phyloP scores from a whole-genome alignment of 345 rosid genomes.

The Acer negundo region DNA sequence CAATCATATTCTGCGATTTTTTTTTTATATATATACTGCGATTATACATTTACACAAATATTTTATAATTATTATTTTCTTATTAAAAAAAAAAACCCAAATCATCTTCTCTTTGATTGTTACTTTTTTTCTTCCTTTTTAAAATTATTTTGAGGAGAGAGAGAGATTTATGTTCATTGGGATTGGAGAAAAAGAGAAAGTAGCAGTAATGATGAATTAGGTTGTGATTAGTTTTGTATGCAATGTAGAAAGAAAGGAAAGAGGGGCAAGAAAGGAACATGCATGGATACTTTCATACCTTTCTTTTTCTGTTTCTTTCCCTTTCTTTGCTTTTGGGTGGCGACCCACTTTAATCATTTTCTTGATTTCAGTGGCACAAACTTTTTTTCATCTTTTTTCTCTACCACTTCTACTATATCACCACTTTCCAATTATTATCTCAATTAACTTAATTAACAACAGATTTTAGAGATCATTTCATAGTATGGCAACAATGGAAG shows the following conservation, averaged over 20 bases:
- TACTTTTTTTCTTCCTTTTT: not conserved
- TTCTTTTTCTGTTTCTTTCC: constrained; percentile 25
- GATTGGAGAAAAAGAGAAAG: constrained; percentile 51
- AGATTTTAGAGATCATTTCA: no score
- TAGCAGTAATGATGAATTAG: constrained; percentile 44
- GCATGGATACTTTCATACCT: constrained; percentile 7
- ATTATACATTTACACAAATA: no score
- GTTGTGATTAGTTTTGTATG: constrained; percentile 38
- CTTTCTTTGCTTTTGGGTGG: constrained; percentile 26
- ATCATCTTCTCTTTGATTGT: not conserved
- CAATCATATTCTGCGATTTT: no score
- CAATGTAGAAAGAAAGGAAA: constrained; percentile 3
- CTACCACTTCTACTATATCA: not conserved
- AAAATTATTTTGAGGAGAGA: constrained; percentile 18
- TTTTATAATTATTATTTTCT: not conserved
- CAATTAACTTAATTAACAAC: not conserved
- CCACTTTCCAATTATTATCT: not conserved
- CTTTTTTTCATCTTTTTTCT: constrained; percentile 20
- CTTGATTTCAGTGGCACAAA: constrained; percentile 46
- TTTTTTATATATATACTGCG: no score
- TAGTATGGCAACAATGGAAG: no score
- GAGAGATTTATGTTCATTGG: constrained; percentile 42
- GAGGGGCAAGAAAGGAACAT: not conserved
- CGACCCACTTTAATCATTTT: constrained; percentile 43
- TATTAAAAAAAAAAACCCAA: no score